Base-by-base conservation (phyloP, 371 early-diverging fungal species). In the Cokeromyces recurvatus region DNA sequence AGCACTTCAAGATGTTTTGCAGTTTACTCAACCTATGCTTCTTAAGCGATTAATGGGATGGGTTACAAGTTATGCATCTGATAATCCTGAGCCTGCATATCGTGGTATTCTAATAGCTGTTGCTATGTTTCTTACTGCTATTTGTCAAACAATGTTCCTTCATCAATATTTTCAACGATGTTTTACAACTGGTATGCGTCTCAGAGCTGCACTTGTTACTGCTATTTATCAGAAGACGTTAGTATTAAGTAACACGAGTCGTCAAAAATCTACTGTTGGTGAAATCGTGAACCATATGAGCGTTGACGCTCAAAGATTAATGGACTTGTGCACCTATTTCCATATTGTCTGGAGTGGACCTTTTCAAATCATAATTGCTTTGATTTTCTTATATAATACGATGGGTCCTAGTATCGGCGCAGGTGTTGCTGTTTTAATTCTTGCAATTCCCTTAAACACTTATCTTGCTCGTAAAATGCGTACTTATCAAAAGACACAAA, bases 121-220 rank as follows among this genome's bases (percentile, higher is more conserved):
- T 10, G 59, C 81, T 34, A 97, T 97, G 95, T 79, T 95, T 32
- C 15, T 79, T 1, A 80, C 86, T 22, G 90, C 94, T 36, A 44
- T 89, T 6, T 55, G 74, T n/a, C 94, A 97, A 62, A 91, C 94
- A 1, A 58, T 85, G 43, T 78, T 91, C 22, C 77, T 94, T 48
- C 95, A 95, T 59, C 95, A 93, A 58, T 93, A 92, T 69, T 93
- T 94, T 58, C 92, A 91, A 45, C 74, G 82, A 8, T 83, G 85
- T 52, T 79, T 89, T 54, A 56, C 71, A 12, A 83, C 85, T 0
- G 91, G 91, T 29, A 87, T 91, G 87, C 81, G 85, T 62, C 62
- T 91, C 12, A 86, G 91, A 32, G 76, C 91, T 31, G 92, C 90
- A 20, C 59, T 94, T 42, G 84, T 89, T 15, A 87, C 95, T 0